These are phyloP conservation scores for Exserohilum turcica DNA, from an alignment of 2,329 filamentous ascomycete genomes.

Conservation along the genomic window DNA sequence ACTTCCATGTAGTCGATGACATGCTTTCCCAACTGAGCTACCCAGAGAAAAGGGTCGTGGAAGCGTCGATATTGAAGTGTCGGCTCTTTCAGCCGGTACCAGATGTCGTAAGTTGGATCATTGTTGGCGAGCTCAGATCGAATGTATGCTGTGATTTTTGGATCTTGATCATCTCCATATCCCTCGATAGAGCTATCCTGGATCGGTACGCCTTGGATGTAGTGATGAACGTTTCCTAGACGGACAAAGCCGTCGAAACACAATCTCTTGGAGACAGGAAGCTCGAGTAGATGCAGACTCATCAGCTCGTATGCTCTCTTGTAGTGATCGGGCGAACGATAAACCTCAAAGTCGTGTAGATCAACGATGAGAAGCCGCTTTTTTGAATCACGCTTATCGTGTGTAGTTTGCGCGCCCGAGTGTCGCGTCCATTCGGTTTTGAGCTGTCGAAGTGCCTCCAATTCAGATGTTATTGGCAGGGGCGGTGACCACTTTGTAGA, in stretches of 20 bases:
- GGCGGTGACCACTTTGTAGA: conserved; percentile 17
- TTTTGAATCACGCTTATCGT: conserved; percentile 3
- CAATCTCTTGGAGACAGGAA: conserved; percentile 15
- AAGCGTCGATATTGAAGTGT: conserved; percentile 66
- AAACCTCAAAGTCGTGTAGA: conserved; percentile 35
- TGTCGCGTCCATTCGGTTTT: conserved; percentile 15
- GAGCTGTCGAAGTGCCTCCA: conserved; percentile 7
- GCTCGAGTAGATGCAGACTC: conserved; percentile 23
- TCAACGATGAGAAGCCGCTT: conserved; percentile 20
- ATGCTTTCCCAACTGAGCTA: conserved; percentile 73
- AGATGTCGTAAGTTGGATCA: conserved; percentile 53
- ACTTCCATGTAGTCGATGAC: conserved; percentile 67
- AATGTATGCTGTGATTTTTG: conserved; percentile 66
- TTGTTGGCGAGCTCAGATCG: conserved; percentile 53
- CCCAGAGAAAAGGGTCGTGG: conserved; percentile 69
- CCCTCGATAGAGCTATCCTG: conserved; percentile 66
- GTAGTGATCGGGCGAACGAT: conserved; percentile 3
- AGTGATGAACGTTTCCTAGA: conserved; percentile 51
- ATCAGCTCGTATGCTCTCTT: conserved; percentile 7
- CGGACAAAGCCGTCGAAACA: conserved; percentile 51
- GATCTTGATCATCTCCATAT: conserved; percentile 60
- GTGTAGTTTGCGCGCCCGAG: neutral
- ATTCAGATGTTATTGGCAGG: conserved; percentile 10
- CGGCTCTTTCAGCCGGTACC: conserved; percentile 66
- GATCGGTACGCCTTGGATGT: conserved; percentile 64